phyloP scores from a whole-genome alignment of 352 stramenopile species.

The Phytophthora quininea region DNA sequence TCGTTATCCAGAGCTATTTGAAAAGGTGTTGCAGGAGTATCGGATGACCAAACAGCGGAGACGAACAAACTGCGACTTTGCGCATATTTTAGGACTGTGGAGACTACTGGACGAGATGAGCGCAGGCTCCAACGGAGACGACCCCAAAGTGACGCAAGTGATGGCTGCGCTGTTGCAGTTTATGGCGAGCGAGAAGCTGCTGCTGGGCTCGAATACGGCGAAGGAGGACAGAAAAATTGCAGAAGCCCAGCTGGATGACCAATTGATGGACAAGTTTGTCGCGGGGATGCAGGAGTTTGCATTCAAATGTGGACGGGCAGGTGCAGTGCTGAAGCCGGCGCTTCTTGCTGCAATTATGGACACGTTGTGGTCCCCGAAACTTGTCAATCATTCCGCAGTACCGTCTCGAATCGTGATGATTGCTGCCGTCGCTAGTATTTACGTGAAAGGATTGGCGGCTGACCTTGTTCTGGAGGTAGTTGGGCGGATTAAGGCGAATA shows the following conservation, averaged over 20 bases:
- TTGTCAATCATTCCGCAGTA: background rate
- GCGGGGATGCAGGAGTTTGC: conserved; percentile 54
- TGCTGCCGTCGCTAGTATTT: conserved; percentile 33
- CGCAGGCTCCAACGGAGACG: conserved; percentile 21
- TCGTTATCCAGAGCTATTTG: conserved; percentile 33
- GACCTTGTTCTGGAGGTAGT: conserved; percentile 33
- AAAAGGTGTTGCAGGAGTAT: conserved; percentile 27
- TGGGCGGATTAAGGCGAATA: background rate
- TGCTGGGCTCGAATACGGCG: conserved; percentile 4
- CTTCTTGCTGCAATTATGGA: conserved; percentile 30
- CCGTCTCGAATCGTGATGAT: conserved; percentile 39
- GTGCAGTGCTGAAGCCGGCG: conserved; percentile 31
- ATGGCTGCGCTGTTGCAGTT: conserved; percentile 41
- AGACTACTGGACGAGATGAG: conserved; percentile 53
- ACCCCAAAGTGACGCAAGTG: conserved; percentile 11
- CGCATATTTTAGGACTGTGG: conserved; percentile 63
- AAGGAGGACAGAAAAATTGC: conserved; percentile 9
- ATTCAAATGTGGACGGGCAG: conserved; percentile 53
- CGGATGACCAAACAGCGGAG: conserved; percentile 1
- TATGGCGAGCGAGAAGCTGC: conserved; percentile 29
- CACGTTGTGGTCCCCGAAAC: background rate
- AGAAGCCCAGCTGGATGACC: conserved; percentile 42
- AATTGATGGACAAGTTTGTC: conserved; percentile 73
- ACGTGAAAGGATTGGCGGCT: conserved; percentile 52
- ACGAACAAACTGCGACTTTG: conserved; percentile 63